A percentile compares a stretch with the other conserved stretches of the same genome.
phyloP scores from a whole-genome alignment of 768 basidiomycete genomes.

The Tricholoma furcatifolium region DNA sequence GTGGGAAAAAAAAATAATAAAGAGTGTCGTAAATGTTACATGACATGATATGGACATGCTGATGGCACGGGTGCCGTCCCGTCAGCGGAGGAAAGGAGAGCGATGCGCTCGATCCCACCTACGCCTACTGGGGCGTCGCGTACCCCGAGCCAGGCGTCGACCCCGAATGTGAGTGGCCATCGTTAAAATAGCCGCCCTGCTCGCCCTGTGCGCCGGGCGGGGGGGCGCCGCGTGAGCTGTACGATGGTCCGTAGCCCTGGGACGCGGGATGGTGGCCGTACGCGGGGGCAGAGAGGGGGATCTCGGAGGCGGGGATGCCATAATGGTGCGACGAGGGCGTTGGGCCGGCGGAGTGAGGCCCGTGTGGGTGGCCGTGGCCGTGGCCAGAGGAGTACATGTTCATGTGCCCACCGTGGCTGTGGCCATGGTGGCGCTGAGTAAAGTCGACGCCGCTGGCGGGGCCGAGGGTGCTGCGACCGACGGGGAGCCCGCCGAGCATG shows the following conservation, averaged over 20 bases:
- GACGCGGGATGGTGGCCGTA: constrained; percentile 35
- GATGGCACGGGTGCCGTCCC: not conserved
- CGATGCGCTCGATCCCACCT: not conserved
- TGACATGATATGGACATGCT: not conserved
- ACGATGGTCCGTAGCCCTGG: constrained; percentile 31
- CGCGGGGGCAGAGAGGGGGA: constrained; percentile 53
- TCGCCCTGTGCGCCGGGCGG: too few species aligned
- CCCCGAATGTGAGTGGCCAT: constrained; percentile 36
- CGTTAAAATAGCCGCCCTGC: constrained; percentile 35
- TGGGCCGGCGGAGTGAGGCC: constrained; percentile 42
- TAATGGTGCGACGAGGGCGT: constrained; percentile 27
- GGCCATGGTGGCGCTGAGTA: constrained; percentile 28
- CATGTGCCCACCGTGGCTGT: constrained; percentile 33
- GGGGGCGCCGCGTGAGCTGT: constrained; percentile 34
- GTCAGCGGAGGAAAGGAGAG: not conserved
- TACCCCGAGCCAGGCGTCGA: constrained; percentile 47
- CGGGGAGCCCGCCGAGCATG: constrained; percentile 44
- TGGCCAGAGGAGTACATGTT: constrained; percentile 31
- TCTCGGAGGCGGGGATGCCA: constrained; percentile 38
- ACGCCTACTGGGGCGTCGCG: constrained; percentile 44
- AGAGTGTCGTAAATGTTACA: not conserved
- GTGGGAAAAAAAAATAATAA: not conserved
- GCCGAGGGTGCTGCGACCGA: constrained; percentile 32
- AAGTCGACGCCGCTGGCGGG: constrained; percentile 38
- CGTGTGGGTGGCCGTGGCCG: constrained; percentile 17